These are phyloP conservation scores for Vanderwaltozyma polyspora DNA, from an alignment of 805 yeast genomes.

Conservation along the genomic window DNA sequence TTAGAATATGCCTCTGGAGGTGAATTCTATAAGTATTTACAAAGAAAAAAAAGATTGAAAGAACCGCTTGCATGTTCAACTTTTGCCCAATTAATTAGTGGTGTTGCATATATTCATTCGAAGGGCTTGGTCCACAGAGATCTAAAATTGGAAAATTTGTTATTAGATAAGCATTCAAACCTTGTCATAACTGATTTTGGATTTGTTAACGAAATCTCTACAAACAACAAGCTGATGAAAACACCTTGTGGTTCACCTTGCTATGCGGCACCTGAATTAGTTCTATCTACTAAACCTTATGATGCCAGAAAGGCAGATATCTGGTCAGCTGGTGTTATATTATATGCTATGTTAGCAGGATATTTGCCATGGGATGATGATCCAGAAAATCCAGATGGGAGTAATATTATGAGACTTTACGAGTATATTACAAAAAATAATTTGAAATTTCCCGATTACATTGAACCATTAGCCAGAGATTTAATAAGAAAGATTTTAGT, in stretches of 20 bases:
- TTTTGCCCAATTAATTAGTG: constrained; percentile 88
- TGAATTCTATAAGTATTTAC: constrained; percentile 85
- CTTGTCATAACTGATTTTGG: constrained; percentile 87
- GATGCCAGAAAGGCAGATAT: constrained; percentile 91
- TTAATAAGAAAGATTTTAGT: constrained; percentile 72
- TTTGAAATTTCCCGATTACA: constrained; percentile 89
- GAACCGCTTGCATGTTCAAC: constrained; percentile 78
- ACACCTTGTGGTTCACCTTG: constrained; percentile 97
- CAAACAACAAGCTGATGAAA: constrained; percentile 68
- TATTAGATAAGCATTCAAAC: constrained; percentile 78
- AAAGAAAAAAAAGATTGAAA: constrained; percentile 73
- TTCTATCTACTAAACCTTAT: constrained; percentile 79
- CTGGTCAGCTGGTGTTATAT: constrained; percentile 93
- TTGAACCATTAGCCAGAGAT: constrained; percentile 85
- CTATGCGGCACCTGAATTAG: constrained; percentile 96
- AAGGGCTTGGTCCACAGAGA: constrained; percentile 88
- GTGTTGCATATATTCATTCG: constrained; percentile 88
- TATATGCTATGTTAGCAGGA: constrained; percentile 96
- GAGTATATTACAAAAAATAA: constrained; percentile 86
- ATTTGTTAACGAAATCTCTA: constrained; percentile 70
- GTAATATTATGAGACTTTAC: constrained; percentile 80
- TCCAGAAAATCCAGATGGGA: constrained; percentile 90
- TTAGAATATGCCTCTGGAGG: constrained; percentile 97
- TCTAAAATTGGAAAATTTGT: constrained; percentile 76
- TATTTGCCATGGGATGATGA: constrained; percentile 97